Base-by-base conservation (phyloP, 805 yeast genomes). In the Millerago galiae region DNA sequence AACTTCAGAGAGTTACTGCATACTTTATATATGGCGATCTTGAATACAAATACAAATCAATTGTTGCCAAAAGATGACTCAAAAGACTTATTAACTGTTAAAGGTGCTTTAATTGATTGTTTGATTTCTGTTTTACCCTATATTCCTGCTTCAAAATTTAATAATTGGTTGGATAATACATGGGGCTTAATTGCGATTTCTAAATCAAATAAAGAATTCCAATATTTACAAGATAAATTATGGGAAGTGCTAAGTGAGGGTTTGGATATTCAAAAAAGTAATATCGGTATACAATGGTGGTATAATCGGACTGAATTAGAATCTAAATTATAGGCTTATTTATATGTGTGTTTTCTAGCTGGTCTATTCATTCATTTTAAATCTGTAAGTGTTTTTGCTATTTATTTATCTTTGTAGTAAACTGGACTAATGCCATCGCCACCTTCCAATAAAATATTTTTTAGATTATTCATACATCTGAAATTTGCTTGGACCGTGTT, bases 201-300 rank as follows among this genome's bases (percentile, higher is more conserved):
- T 18, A 17, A 12, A 15, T 59, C 61, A 34, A 44, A 44, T 0
- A 49, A 47, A 24, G 84, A 79, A 50, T 54, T 51, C 16, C 45
- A 46, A 2, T 70, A 59, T 31, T 61, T 80, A 40, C 54, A 62
- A 11, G 62, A 59, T 16, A 57, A 58, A 35, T 52, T 79, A 37
- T 80, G 86, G 83, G 70, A 67, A 33, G 62, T 71, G 24, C 56
- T 82, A 4, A 70, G 81, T 37, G 82, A 77, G 49, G 79, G 75
- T 45, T 63, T 75, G 42, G 82, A 77, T 49, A 62, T 77, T 42
- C 77, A 76, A 48, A 66, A 81, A 48, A 72, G 78, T 5, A 74
- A 71, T 34, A 42, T 75, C 33, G 84, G 77, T 1, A 67, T 75
- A 40, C 60, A 61, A 17, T 81, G 86, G 85, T 81, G 86, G 86